phyloP scores from a whole-genome alignment of 768 basidiomycete species.

The Gloeostereum incarnatum region DNA sequence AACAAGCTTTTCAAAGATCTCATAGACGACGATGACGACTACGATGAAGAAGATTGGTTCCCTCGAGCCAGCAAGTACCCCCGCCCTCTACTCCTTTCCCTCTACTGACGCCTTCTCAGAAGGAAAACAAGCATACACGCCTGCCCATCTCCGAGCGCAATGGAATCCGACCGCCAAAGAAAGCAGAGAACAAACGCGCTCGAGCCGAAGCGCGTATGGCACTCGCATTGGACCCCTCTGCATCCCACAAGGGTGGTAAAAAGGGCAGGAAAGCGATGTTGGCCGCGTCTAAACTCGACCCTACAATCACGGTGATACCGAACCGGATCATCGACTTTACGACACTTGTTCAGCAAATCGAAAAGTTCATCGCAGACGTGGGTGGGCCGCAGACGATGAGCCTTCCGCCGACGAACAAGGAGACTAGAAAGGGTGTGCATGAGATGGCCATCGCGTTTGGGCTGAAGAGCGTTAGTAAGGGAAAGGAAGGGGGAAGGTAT shows the following conservation, averaged over 20 bases:
- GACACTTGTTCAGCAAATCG: slow-evolving; percentile 63
- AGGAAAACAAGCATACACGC: slow-evolving; percentile 48
- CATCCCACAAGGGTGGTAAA: slow-evolving; percentile 54
- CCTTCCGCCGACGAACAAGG: slow-evolving; percentile 74
- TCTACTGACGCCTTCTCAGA: slow-evolving; percentile 12
- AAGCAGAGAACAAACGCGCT: slow-evolving; percentile 63
- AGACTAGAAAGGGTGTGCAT: slow-evolving; percentile 65
- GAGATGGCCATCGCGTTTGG: slow-evolving; percentile 73
- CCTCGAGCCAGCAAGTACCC: slow-evolving; percentile 43
- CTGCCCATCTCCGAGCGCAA: slow-evolving; percentile 48
- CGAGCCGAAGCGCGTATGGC: slow-evolving; percentile 49
- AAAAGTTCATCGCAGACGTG: slow-evolving; percentile 53
- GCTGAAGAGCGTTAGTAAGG: slow-evolving; percentile 71
- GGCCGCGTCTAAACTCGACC: slow-evolving; percentile 41
- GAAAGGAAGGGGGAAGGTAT: slow-evolving; percentile 59
- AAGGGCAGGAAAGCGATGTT: slow-evolving; percentile 63
- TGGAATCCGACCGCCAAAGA: slow-evolving; percentile 84
- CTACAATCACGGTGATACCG: slow-evolving; percentile 28
- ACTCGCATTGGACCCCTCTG: slow-evolving; percentile 53
- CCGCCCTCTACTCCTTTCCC: background rate
- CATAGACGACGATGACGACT: slow-evolving; percentile 44
- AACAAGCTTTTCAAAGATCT: slow-evolving; percentile 56
- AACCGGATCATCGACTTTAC: slow-evolving; percentile 54
- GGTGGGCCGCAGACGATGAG: slow-evolving; percentile 44
- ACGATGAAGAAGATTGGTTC: slow-evolving; percentile 30